Percentiles rank a stretch among this genome's conserved stretches.
Conservation (phyloP, 2,329 filamentous ascomycete species). For the Paraphoma chrysanthemicola region DNA sequence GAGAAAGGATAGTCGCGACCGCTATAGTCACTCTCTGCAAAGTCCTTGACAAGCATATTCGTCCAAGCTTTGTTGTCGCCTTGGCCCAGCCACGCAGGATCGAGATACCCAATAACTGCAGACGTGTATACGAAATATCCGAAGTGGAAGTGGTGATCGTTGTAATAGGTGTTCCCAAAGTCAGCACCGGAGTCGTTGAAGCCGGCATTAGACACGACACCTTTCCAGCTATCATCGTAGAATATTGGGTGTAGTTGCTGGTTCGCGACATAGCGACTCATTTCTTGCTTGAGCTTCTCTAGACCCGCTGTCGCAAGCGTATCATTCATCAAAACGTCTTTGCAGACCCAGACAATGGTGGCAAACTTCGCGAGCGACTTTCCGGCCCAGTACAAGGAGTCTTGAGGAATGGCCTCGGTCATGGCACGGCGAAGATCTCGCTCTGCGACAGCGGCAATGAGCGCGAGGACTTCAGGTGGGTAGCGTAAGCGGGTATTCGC, state of each 20-base stretch:
- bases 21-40: conserved; percentile 79
- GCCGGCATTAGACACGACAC: conserved; percentile 77
- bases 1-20: conserved; percentile 73
- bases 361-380: conserved; percentile 59
- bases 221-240: conserved; percentile 74
- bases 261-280: conserved; percentile 56
- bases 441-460: conserved; percentile 69
- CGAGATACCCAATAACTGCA: conserved; percentile 80
- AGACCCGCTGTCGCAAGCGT: conserved; percentile 57
- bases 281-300: conserved; percentile 56
- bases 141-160: conserved; percentile 69
- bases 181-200: conserved; percentile 77
- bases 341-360: conserved; percentile 51
- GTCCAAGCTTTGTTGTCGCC: conserved; percentile 77
- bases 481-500: conserved; percentile 35
- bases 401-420: conserved; percentile 71
- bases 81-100: conserved; percentile 71
- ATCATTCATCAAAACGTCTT: conserved; percentile 67
- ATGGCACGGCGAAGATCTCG: conserved; percentile 81
- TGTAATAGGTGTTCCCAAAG: conserved; percentile 87
- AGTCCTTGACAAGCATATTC: conserved; percentile 83
- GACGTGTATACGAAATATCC: conserved; percentile 91
- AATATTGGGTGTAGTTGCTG: conserved; percentile 57
- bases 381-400: conserved; percentile 93
- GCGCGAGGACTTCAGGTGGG: conserved; percentile 61